Evolutionary conservation across 2,329 filamentous ascomycete species (phyloP).

Genomic region (Phaeomoniella chlamydospora): DNA sequence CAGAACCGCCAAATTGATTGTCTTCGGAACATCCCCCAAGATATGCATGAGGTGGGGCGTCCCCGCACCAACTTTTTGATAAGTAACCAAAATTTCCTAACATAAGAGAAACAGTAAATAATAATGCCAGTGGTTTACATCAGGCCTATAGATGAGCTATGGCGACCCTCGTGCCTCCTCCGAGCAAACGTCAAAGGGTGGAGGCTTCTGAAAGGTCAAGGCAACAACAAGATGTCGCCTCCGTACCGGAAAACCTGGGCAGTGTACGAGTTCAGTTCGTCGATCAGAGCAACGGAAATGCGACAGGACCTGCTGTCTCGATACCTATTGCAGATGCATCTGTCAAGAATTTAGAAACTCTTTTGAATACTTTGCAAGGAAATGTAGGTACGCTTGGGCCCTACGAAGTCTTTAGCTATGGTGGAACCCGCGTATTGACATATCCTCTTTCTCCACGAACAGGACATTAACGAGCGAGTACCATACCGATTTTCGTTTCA

Average conservation of each 20-base stretch:
- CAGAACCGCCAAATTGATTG: too few species aligned
- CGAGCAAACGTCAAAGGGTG: slow-evolving; percentile 73
- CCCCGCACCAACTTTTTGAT: too few species aligned
- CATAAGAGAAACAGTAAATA: too few species aligned
- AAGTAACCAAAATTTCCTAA: too few species aligned
- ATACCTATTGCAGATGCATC: slow-evolving; percentile 73
- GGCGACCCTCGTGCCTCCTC: slow-evolving; percentile 71
- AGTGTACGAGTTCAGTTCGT: slow-evolving; percentile 78
- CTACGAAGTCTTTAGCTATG: slow-evolving; percentile 6
- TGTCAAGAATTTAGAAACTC: slow-evolving; percentile 75
- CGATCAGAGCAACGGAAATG: slow-evolving; percentile 58
- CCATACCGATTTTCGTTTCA: slow-evolving; percentile 50
- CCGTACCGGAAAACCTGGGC: slow-evolving; percentile 52
- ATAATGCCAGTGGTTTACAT: too few species aligned
- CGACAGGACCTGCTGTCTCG: slow-evolving; percentile 55
- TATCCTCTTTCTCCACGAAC: slow-evolving; percentile 2
- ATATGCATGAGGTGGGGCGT: too few species aligned
- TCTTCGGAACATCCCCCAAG: too few species aligned
- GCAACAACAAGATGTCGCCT: slow-evolving; percentile 59
- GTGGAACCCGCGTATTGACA: too few species aligned
- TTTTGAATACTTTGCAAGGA: slow-evolving; percentile 72
- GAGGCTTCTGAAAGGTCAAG: slow-evolving; percentile 57
- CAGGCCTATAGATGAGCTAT: slow-evolving; percentile 39
- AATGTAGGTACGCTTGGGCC: slow-evolving; percentile 42
- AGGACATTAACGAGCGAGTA: slow-evolving; percentile 46